phyloP scores from a whole-genome alignment of 2,329 filamentous ascomycete genomes.

The Alternaria postmessia region DNA sequence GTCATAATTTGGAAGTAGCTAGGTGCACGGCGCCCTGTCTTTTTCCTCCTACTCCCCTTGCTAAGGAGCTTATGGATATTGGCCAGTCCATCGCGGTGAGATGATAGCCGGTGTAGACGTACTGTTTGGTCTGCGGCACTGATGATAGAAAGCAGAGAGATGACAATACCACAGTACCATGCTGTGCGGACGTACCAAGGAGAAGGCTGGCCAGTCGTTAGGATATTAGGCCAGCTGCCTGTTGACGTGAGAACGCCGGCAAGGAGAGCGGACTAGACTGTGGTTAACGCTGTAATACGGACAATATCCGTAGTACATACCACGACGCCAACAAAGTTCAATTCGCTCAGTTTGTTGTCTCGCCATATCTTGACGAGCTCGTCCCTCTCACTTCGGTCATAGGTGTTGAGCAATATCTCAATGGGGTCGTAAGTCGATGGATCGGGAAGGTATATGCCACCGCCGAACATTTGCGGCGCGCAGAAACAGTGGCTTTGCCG shows the following conservation, averaged over 20 bases:
- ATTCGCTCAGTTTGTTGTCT: slow-evolving; percentile 51
- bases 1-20: slow-evolving; percentile 41
- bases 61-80: slow-evolving; percentile 47
- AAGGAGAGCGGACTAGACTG: slow-evolving; percentile 43
- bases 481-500: slow-evolving; percentile 13
- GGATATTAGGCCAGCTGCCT: slow-evolving; percentile 53
- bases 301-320: slow-evolving; percentile 27
- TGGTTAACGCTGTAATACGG: background rate
- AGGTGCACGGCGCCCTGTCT: slow-evolving; percentile 28
- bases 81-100: slow-evolving; percentile 48
- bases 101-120: slow-evolving; percentile 53
- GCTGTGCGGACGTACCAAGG: slow-evolving; percentile 53
- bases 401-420: slow-evolving; percentile 47
- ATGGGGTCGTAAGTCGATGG: slow-evolving; percentile 48
- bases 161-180: slow-evolving; percentile 56
- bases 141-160: slow-evolving; percentile 60
- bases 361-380: slow-evolving; percentile 49
- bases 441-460: slow-evolving; percentile 44
- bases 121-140: slow-evolving; percentile 54
- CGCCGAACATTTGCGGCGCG: slow-evolving; percentile 36
- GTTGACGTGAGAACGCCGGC: slow-evolving; percentile 54
- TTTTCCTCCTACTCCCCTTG: slow-evolving; percentile 27
- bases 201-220: slow-evolving; percentile 45
- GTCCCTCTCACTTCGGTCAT: slow-evolving; percentile 44
- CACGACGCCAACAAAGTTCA: slow-evolving; percentile 54